Percentiles rank a stretch among this genome's conserved stretches.
Evolutionary conservation across 495 filamentous ascomycete species (phyloP).

Genomic region (Penicillium bialowiezense): DNA sequence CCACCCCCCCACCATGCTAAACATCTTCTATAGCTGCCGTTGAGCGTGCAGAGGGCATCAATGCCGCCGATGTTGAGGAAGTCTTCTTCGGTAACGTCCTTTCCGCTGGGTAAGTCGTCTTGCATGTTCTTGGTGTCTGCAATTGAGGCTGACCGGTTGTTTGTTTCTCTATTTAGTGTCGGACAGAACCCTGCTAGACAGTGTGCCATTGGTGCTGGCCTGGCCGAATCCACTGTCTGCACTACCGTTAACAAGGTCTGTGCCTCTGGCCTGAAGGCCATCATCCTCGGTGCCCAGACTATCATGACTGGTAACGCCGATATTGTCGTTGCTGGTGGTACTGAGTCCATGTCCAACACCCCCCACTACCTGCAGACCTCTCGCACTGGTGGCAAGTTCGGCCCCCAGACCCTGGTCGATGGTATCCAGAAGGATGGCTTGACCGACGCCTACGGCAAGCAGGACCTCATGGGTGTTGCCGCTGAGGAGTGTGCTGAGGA

Average conservation of each 20-base stretch:
- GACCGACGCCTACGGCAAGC: conserved; percentile 83
- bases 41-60: conserved; percentile 78
- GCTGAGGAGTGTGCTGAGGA: conserved; percentile 90
- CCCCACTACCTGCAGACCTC: conserved; percentile 92
- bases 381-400: conserved; percentile 84
- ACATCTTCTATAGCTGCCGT: conserved; percentile 62
- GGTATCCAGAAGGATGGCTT: conserved; percentile 90
- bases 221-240: conserved; percentile 71
- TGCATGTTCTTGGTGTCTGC: background rate
- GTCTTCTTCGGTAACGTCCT: conserved; percentile 98
- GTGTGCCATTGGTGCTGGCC: conserved; percentile 83
- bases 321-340: conserved; percentile 85
- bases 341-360: conserved; percentile 96
- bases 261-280: conserved; percentile 88
- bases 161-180: conserved; percentile 62
- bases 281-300: conserved; percentile 92
- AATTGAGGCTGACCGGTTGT: conserved; percentile 7
- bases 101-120: conserved; percentile 73
- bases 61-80: conserved; percentile 83
- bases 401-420: conserved; percentile 80
- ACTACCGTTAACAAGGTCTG: conserved; percentile 99
- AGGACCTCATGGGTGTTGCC: conserved; percentile 91
- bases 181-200: conserved; percentile 96
- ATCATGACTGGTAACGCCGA: conserved; percentile 93
- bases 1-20: conserved; percentile 15